Evolutionary conservation across 129 eudicot genomes (phyloP).

Genomic region (Saposhnikovia divaricata): DNA sequence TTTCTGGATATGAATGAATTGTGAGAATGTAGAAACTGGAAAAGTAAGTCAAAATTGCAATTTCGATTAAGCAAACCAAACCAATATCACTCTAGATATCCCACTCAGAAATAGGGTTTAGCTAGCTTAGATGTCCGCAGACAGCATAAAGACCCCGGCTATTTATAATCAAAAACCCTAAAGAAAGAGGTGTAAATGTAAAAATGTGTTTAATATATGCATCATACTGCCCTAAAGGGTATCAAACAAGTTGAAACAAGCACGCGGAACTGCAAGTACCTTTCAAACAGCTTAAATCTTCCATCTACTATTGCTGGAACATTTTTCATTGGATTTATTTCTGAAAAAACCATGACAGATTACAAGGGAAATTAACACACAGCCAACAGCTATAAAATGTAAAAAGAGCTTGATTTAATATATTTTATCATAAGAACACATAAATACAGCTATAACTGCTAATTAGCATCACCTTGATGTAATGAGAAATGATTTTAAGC

Average conservation of each 20-base stretch:
- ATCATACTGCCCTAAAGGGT: background rate
- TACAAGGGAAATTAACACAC: background rate
- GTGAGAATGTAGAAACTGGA: background rate
- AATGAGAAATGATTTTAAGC: background rate
- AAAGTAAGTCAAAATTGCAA: background rate
- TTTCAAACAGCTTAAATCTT: constrained; percentile 71
- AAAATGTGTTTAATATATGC: background rate
- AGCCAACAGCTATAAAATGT: background rate
- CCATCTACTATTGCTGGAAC: constrained; percentile 79
- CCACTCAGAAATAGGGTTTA: background rate
- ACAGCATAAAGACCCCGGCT: background rate
- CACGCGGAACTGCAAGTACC: constrained; percentile 25
- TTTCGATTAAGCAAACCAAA: background rate
- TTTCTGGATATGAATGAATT: background rate
- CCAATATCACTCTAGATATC: background rate
- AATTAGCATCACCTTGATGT: background rate
- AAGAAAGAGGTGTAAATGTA: background rate
- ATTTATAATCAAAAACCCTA: background rate
- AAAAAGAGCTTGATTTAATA: background rate
- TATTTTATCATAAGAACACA: background rate
- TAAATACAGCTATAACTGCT: background rate
- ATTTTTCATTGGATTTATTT: constrained; percentile 60
- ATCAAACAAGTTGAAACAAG: background rate
- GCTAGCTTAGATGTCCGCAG: background rate
- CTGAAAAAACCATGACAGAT: constrained; percentile 29